Conservation (phyloP, 306 rosid species). For the Pachyrhizus erosus region DNA sequence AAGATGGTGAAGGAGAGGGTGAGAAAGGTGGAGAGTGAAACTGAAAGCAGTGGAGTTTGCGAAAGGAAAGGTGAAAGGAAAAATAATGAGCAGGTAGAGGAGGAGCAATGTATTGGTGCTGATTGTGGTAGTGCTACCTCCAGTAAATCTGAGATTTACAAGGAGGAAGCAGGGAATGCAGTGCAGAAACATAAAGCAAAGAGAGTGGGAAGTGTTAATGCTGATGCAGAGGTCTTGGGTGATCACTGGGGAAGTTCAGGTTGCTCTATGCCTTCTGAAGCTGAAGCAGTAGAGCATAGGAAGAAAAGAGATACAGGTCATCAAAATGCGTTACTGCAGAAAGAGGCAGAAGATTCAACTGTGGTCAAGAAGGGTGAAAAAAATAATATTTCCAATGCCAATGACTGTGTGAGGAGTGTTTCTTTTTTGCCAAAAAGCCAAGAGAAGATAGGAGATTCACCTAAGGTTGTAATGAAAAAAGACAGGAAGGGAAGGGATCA, state of each 20-base stretch:
- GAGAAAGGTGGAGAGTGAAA: background rate
- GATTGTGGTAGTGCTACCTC: background rate
- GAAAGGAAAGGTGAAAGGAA: background rate
- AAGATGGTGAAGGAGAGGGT: background rate
- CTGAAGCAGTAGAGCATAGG: background rate
- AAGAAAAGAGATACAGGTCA: background rate
- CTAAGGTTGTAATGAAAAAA: background rate
- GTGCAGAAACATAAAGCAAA: background rate
- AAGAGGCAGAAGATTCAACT: background rate
- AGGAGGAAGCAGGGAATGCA: background rate
- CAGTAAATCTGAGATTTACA: background rate
- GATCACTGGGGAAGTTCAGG: background rate
- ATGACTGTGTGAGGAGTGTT: background rate
- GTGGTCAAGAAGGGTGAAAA: background rate
- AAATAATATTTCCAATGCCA: background rate
- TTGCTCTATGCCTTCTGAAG: background rate
- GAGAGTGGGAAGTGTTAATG: background rate
- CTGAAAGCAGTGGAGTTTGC: background rate
- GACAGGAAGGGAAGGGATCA: background rate
- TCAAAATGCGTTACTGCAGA: background rate
- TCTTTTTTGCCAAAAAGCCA: background rate
- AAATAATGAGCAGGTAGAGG: background rate
- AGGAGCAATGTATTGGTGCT: background rate
- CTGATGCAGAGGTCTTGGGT: background rate
- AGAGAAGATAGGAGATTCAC: background rate